Evolutionary conservation across 805 yeast species (phyloP), one percentile per base, ranked within the genome.

Genomic region (Zygoascus bituminiphila): DNA sequence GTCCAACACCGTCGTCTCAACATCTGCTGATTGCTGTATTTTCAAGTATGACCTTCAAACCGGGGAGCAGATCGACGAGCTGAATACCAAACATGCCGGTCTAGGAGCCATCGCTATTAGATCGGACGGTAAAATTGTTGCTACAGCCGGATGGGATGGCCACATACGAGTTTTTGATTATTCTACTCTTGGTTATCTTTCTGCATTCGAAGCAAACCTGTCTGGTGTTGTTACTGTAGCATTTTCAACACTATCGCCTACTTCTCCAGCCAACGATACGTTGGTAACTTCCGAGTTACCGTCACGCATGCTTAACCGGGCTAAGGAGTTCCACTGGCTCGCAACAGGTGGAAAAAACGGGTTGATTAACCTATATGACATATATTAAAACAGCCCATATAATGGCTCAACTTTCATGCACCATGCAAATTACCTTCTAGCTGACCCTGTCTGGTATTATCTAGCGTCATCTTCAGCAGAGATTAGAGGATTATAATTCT

Each of bases 281-380:
- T 8, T 19, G 3, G 12, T 10, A 26, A 14, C 38, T n/a, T 26
- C 33, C 19, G n/a, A 14, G 14, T 19, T 26, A 26, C 22, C 21
- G 8, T 37, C 5, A 29, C 57, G 12, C 39, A 15, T 4, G 43
- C 47, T 20, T 36, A 44, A 31, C 29, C 42, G 37, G 35, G 40
- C 29, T 39, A 43, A 17, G 8, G 25, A 23, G n/a, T 25, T 46
- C 12, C 57, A 62, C 41, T 62, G 71, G 57, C 52, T 77, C 1
- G 73, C 77, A 4, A 69, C 72, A 1, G 84, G 78, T 0, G 78
- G 74, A 42, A 76, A 74, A 44, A 82, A 79, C 52, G 82, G 83
- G 2, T 66, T 78, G 2, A 65, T 79, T 2, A 68, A 67, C 10
- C 60, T 76, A 9, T 74, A 70, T 57, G 55, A 57, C n/a, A 47